phyloP scores from a whole-genome alignment of 139 green algal species.

The Haematococcus sp. region DNA sequence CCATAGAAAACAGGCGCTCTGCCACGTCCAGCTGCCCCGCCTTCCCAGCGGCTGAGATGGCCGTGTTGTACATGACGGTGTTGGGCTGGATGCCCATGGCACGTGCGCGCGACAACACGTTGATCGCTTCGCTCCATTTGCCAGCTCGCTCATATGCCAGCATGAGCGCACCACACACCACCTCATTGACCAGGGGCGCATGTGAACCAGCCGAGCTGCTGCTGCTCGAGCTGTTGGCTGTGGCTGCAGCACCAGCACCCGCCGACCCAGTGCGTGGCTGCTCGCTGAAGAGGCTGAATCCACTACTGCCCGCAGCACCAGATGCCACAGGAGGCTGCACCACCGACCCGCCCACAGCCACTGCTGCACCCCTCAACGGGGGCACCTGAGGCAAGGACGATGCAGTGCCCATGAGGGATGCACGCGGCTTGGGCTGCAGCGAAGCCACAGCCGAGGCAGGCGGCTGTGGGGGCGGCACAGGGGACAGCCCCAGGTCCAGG shows the following conservation, averaged over 20 bases:
- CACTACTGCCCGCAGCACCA: not conserved
- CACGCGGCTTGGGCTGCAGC: not conserved
- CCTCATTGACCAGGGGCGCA: constrained; percentile 69
- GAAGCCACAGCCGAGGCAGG: not conserved
- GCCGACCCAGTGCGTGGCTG: not conserved
- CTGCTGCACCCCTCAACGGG: too few species aligned
- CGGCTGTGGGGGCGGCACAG: too few species aligned
- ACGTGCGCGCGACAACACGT: constrained; percentile 57
- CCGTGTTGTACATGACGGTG: constrained; percentile 83
- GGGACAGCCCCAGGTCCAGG: constrained; percentile 14
- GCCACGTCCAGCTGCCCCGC: constrained; percentile 56
- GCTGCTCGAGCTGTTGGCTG: not conserved
- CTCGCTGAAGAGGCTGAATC: constrained; percentile 44
- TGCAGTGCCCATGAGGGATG: not conserved
- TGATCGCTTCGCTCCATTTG: constrained; percentile 66
- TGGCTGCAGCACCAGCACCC: not conserved
- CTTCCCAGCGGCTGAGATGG: constrained; percentile 77
- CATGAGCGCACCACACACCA: constrained; percentile 84
- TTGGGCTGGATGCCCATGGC: constrained; percentile 56
- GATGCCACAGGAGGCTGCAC: too few species aligned
- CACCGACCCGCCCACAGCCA: not conserved
- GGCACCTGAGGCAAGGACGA: too few species aligned
- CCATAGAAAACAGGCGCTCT: constrained; percentile 58
- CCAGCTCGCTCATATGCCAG: constrained; percentile 77
- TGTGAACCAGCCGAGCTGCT: not conserved